A percentile compares a stretch with the other conserved stretches of the same genome.
These are phyloP conservation scores for Trichophyton simii DNA, from an alignment of 2,329 filamentous ascomycete species.

Conservation along the genomic window DNA sequence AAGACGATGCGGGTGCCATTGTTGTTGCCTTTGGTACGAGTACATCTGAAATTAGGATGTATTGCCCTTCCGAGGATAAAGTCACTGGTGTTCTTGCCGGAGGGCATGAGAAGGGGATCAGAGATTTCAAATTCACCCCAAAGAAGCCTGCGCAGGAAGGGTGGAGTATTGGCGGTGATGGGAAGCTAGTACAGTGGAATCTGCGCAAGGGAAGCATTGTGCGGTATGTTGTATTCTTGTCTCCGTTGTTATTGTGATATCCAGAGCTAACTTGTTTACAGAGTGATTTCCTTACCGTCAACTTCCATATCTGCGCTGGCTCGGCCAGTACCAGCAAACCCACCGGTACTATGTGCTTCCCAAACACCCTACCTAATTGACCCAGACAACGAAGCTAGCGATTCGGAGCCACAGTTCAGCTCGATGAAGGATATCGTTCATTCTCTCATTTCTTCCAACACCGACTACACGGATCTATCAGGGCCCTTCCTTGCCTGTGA, in stretches of 20 bases:
- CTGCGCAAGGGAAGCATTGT: slow-evolving; percentile 31
- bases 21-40: slow-evolving; percentile 40
- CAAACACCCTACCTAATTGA: slow-evolving; percentile 38
- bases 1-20: slow-evolving; percentile 26
- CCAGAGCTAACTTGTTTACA: slow-evolving; percentile 14
- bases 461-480: slow-evolving; percentile 20
- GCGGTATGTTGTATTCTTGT: slow-evolving; percentile 24
- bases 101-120: slow-evolving; percentile 37
- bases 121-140: slow-evolving; percentile 40
- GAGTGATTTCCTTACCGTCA: slow-evolving; percentile 34
- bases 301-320: slow-evolving; percentile 31
- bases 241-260: background rate
- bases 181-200: slow-evolving; percentile 42
- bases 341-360: slow-evolving; percentile 39
- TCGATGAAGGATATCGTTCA: slow-evolving; percentile 40
- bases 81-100: slow-evolving; percentile 34
- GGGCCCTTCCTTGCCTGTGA: slow-evolving; percentile 38
- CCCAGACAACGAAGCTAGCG: slow-evolving; percentile 25
- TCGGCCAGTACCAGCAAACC: slow-evolving; percentile 29
- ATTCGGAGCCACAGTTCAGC: slow-evolving; percentile 32
- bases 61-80: slow-evolving; percentile 37
- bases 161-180: slow-evolving; percentile 44
- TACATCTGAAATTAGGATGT: slow-evolving; percentile 38
- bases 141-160: slow-evolving; percentile 29
- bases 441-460: slow-evolving; percentile 31